A percentile compares a stretch with the other conserved stretches of the same genome.
These are phyloP conservation scores for Pisolithus microcarpus DNA, from an alignment of 768 basidiomycete species.

Conservation along the genomic window DNA sequence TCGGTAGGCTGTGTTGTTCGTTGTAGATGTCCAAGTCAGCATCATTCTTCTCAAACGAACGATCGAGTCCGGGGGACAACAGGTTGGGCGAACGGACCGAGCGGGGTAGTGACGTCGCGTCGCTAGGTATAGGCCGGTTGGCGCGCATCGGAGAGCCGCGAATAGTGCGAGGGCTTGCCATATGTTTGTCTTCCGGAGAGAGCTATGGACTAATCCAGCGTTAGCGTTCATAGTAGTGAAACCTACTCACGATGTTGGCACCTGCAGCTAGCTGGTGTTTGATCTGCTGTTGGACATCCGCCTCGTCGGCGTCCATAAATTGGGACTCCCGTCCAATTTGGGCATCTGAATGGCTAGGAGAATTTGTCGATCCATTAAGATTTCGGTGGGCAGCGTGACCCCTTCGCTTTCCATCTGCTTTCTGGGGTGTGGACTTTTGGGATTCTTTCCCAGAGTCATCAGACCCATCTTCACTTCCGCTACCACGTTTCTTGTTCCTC, in stretches of 20 bases:
- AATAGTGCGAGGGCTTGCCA: slow-evolving; percentile 61
- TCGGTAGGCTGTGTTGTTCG: slow-evolving; percentile 46
- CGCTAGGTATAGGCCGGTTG: slow-evolving; percentile 27
- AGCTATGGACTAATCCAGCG: slow-evolving; percentile 39
- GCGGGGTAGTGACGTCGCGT: slow-evolving; percentile 34
- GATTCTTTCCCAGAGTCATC: slow-evolving; percentile 45
- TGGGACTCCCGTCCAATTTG: slow-evolving; percentile 62
- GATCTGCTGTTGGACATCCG: slow-evolving; percentile 76
- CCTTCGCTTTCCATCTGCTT: slow-evolving; percentile 38
- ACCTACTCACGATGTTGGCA: slow-evolving; percentile 52
- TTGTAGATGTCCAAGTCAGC: slow-evolving; percentile 39
- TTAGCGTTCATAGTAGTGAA: background rate
- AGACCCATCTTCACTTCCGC: slow-evolving; percentile 25
- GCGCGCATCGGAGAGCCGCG: slow-evolving; percentile 60
- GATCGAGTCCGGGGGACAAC: slow-evolving; percentile 38
- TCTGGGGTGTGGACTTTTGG: slow-evolving; percentile 50
- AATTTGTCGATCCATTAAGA: slow-evolving; percentile 18
- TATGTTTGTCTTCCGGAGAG: slow-evolving; percentile 49
- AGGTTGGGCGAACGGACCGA: slow-evolving; percentile 37
- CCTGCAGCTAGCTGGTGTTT: slow-evolving; percentile 78
- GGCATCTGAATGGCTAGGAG: slow-evolving; percentile 33
- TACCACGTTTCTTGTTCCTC: slow-evolving; percentile 21
- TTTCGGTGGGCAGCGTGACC: slow-evolving; percentile 27
- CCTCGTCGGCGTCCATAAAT: slow-evolving; percentile 87
- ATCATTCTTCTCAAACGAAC: slow-evolving; percentile 36